phyloP scores from a whole-genome alignment of 148 eudicot species.

The Diospyros kaki region DNA sequence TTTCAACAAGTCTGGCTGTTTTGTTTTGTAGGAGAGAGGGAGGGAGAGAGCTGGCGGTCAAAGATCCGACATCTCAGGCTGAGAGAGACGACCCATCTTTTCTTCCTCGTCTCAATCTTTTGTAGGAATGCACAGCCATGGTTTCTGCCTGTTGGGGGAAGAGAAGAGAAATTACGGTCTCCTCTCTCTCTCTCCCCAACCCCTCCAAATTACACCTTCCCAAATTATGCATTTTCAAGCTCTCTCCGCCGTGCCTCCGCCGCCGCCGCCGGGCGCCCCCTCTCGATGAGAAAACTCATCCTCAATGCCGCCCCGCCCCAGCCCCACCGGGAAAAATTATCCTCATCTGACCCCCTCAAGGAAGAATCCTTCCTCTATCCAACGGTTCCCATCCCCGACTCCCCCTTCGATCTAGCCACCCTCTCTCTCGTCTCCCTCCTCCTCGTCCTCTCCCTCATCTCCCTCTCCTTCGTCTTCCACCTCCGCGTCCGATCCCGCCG shows the following conservation, averaged over 20 bases:
- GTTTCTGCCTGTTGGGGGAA: slow-evolving; percentile 27
- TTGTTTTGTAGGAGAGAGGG: too few relatives aligned
- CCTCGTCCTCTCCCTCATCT: slow-evolving; percentile 40
- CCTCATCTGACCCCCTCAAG: neutral
- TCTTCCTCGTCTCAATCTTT: neutral
- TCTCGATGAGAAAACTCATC: slow-evolving; percentile 15
- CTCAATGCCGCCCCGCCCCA: neutral
- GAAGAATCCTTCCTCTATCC: slow-evolving; percentile 11
- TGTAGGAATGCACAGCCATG: slow-evolving; percentile 4
- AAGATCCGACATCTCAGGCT: too few relatives aligned
- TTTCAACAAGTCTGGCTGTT: too few relatives aligned
- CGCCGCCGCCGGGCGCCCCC: slow-evolving; percentile 7
- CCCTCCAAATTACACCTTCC: neutral
- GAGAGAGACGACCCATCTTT: neutral
- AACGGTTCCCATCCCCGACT: slow-evolving; percentile 17
- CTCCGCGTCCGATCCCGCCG: slow-evolving; percentile 37
- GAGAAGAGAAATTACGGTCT: slow-evolving; percentile 14
- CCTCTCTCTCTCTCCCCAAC: neutral
- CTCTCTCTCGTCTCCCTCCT: slow-evolving; percentile 27
- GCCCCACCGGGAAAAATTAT: neutral
- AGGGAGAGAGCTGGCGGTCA: too few relatives aligned
- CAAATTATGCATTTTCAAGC: neutral
- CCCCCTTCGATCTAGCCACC: slow-evolving; percentile 36
- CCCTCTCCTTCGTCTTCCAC: slow-evolving; percentile 39
- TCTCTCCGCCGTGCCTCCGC: neutral